Conservation (phyloP, 1,284 basidiomycete genomes). For the Exobasidium cylindrosporum region DNA sequence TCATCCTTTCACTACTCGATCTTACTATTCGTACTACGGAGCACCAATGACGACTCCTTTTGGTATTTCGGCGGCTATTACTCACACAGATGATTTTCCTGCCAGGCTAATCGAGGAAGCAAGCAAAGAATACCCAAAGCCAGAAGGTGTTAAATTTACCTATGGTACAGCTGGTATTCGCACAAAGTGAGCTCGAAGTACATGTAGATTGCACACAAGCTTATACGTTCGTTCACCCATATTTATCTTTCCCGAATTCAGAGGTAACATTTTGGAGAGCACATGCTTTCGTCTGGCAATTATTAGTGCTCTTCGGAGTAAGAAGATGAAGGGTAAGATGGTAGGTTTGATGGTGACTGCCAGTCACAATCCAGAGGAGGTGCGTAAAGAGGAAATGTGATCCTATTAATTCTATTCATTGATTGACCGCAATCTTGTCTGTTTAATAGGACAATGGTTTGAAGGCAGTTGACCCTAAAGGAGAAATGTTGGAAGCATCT, state of each 20-base stretch:
- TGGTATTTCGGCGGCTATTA: conserved; percentile 32
- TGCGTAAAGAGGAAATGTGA: conserved; percentile 52
- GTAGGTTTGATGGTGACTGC: conserved; percentile 99
- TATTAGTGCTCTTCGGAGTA: conserved; percentile 84
- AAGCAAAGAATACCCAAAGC: conserved; percentile 57
- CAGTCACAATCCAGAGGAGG: conserved; percentile 93
- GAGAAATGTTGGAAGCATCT: conserved; percentile 96
- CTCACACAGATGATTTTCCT: conserved; percentile 32
- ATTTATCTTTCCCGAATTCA: conserved; percentile 20
- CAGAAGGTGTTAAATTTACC: conserved; percentile 62
- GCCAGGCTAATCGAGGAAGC: conserved; percentile 33
- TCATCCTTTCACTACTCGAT: too few relatives aligned
- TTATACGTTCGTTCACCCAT: not conserved
- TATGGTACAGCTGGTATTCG: conserved; percentile 97
- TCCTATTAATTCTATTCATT: conserved; percentile 12
- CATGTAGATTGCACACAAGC: not conserved
- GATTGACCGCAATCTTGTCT: conserved; percentile 15
- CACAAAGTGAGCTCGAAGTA: conserved; percentile 64
- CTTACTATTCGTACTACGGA: too few relatives aligned
- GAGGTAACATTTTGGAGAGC: conserved; percentile 75
- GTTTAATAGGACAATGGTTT: conserved; percentile 88
- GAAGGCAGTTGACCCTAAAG: conserved; percentile 92
- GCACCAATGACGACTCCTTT: conserved; percentile 30
- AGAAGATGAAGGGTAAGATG: conserved; percentile 79
- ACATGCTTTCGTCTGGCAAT: conserved; percentile 91